phyloP scores from a whole-genome alignment of 805 yeast species.

The Candida pseudoglaebosa region DNA sequence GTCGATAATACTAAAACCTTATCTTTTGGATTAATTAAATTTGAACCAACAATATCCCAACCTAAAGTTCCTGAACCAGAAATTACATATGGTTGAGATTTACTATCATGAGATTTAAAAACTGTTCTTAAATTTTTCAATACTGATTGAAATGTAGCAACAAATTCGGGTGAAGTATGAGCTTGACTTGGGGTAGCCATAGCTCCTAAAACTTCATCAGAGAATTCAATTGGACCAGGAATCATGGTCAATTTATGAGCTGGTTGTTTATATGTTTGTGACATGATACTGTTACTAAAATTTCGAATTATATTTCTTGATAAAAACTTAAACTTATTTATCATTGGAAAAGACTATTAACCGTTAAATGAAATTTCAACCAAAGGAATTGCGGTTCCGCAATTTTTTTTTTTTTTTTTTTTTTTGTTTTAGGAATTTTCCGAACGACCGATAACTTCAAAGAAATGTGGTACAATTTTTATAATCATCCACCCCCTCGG shows the following conservation, averaged over 20 bases:
- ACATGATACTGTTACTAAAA: constrained; percentile 1
- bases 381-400: not conserved
- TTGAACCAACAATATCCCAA: constrained; percentile 86
- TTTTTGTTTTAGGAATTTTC: too few relatives aligned
- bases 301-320: not conserved
- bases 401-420: too few relatives aligned
- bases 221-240: constrained; percentile 86
- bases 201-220: constrained; percentile 73
- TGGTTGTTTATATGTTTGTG: constrained; percentile 24
- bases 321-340: not conserved
- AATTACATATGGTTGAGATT: constrained; percentile 73
- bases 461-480: too few relatives aligned
- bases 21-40: constrained; percentile 62
- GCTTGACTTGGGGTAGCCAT: constrained; percentile 81
- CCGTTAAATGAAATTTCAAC: not conserved
- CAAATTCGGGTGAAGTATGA: constrained; percentile 87
- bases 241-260: constrained; percentile 53
- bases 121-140: constrained; percentile 66
- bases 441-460: too few relatives aligned
- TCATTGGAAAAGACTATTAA: not conserved
- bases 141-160: constrained; percentile 64
- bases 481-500: too few relatives aligned
- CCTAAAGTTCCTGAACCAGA: constrained; percentile 94
- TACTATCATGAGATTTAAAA: constrained; percentile 62
- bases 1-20: constrained; percentile 79